Conservation (phyloP, 306 rosid species). For the Herpetospermum pedunculosum region DNA sequence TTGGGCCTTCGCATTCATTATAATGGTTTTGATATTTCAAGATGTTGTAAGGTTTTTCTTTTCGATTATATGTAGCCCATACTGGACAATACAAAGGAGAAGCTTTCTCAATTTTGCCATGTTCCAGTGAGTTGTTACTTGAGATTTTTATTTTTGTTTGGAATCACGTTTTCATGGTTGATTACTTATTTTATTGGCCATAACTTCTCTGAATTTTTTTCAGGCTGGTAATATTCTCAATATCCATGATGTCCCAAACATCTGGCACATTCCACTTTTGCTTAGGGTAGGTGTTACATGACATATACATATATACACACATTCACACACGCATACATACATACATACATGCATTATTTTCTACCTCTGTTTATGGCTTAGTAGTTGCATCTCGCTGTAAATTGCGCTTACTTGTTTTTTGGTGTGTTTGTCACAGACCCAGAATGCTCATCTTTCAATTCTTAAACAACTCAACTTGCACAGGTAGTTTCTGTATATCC, state of each 20-base stretch:
- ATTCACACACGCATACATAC: background rate
- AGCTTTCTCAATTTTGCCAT: slow-evolving; percentile 93
- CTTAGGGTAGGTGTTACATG: slow-evolving; percentile 56
- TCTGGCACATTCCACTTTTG: slow-evolving; percentile 94
- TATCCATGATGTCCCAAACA: slow-evolving; percentile 95
- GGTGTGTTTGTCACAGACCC: slow-evolving; percentile 44
- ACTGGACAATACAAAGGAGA: slow-evolving; percentile 68
- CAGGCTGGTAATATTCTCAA: slow-evolving; percentile 85
- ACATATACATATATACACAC: background rate
- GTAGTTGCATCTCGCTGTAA: background rate
- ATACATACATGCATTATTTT: background rate
- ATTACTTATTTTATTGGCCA: slow-evolving; percentile 12
- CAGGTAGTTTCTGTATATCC: slow-evolving; percentile 28
- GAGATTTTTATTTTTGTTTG: slow-evolving; percentile 17
- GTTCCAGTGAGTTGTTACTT: slow-evolving; percentile 73
- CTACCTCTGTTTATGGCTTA: background rate
- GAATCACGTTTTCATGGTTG: slow-evolving; percentile 12
- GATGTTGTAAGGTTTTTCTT: background rate
- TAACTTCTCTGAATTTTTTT: slow-evolving; percentile 10
- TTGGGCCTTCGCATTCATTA: background rate
- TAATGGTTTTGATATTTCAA: slow-evolving; percentile 13
- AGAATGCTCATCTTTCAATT: slow-evolving; percentile 80
- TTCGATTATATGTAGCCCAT: slow-evolving; percentile 56
- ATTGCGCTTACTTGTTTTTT: slow-evolving; percentile 17
- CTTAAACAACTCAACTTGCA: slow-evolving; percentile 71